Base-by-base conservation (phyloP, 2,329 filamentous ascomycete species). In the Cytospora leucostoma region DNA sequence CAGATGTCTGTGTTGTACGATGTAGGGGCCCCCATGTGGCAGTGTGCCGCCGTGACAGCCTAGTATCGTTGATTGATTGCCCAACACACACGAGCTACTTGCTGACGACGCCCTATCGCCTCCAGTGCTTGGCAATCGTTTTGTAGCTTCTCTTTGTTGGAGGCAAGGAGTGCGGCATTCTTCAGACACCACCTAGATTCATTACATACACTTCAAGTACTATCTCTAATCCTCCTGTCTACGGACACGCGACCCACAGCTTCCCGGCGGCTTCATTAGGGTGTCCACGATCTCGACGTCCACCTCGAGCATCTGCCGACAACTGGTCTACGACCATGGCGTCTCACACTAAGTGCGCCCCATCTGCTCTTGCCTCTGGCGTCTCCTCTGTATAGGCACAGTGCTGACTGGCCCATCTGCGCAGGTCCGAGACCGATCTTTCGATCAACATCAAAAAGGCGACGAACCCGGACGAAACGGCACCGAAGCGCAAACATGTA, bases 401-500 rank as follows among this genome's bases (percentile, higher is more conserved):
- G n/a, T 62, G 63, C 69, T 70, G 60, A 70, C 65, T 56, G 33
- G 55, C 55, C 59, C 62, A 66, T 62, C 65, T 51, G 47, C 64
- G 65, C 71, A 90, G 87, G 73, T 87, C 86, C 72, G 88, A 90
- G 73, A 82, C 84, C 70, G 88, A 90, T 74, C 82, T 90, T 68
- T 82, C 85, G 65, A 84, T 90, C 75, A 88, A 88, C 75, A 90
- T 90, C 70, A 83, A 84, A 73, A 90, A 90, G 74, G 88, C 88
- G 19, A 90, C 87, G 58, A 89, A 82, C 71, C 80, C 80, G 71
- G 87, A 90, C 69, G 87, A 90, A 74, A 84, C 87, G 1, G 87
- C 86, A 7, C 86, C 86, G 44, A 89, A 89, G 75, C 84, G 86
- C 72, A 99, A 99, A 80, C 95, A 99, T 90, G 95, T 99, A 64